These are phyloP conservation scores for Amanita phalloides DNA, from an alignment of 768 basidiomycete genomes.

Conservation along the genomic window DNA sequence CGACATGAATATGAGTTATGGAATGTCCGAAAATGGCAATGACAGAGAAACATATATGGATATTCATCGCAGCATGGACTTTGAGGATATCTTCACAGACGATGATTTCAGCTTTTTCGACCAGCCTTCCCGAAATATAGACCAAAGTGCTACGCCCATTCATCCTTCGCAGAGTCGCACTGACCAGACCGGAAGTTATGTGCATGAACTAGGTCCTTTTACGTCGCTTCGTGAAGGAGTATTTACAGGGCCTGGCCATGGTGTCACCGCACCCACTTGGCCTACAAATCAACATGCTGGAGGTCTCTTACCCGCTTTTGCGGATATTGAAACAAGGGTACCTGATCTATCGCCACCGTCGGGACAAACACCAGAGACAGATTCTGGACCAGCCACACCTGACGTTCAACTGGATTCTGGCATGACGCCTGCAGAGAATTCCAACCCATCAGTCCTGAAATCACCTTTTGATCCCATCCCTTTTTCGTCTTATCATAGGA, in stretches of 20 bases:
- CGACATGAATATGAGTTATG: constrained; percentile 19
- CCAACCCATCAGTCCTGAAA: constrained; percentile 10
- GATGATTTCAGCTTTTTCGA: constrained; percentile 90
- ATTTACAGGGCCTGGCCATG: constrained; percentile 3
- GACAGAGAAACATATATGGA: constrained; percentile 17
- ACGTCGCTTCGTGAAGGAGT: neutral
- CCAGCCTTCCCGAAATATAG: constrained; percentile 25
- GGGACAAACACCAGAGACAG: constrained; percentile 33
- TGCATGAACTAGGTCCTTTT: neutral
- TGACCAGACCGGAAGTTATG: constrained; percentile 5
- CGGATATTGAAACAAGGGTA: constrained; percentile 15
- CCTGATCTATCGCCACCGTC: constrained; percentile 39
- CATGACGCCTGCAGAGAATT: constrained; percentile 11
- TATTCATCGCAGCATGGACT: constrained; percentile 25
- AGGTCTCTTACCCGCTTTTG: constrained; percentile 19
- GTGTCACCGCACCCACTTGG: constrained; percentile 14
- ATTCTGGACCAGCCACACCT: constrained; percentile 42
- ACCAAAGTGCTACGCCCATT: neutral
- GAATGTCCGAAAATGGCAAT: constrained; percentile 18
- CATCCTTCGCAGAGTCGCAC: neutral
- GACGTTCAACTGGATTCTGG: constrained; percentile 34
- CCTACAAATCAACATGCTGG: constrained; percentile 16
- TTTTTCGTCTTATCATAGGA: constrained; percentile 52
- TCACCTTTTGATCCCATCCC: constrained; percentile 62
- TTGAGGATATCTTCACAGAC: constrained; percentile 65